Evolutionary conservation across 306 rosid genomes (phyloP).

Genomic region (Fragaria iinumae): DNA sequence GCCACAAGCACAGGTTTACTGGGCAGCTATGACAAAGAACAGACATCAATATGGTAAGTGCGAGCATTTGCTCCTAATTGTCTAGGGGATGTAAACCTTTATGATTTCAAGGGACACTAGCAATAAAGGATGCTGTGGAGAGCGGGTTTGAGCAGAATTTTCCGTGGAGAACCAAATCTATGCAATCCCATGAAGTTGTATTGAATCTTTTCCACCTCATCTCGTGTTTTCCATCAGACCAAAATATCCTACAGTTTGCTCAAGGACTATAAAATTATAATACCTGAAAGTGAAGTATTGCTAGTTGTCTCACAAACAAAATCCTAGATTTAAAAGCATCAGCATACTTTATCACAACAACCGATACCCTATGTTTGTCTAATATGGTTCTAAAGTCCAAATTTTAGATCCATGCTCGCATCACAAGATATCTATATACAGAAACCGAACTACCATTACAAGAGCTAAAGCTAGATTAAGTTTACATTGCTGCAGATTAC

Average conservation of each 20-base stretch:
- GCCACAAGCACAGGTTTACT: neutral
- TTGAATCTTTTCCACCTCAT: neutral
- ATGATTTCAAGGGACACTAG: neutral
- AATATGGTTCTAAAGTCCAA: neutral
- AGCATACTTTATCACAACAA: neutral
- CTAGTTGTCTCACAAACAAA: neutral
- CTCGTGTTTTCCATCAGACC: neutral
- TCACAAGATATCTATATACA: conserved; percentile 18
- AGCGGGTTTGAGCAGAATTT: no score
- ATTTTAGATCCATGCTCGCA: conserved; percentile 4
- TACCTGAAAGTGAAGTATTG: neutral
- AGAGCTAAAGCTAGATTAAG: conserved; percentile 17
- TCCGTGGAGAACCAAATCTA: neutral
- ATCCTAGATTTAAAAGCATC: neutral
- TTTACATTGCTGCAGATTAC: conserved; percentile 16
- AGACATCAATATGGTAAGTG: neutral
- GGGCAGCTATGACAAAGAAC: neutral
- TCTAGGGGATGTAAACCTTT: neutral
- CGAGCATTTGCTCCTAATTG: neutral
- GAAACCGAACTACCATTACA: neutral
- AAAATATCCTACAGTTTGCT: neutral
- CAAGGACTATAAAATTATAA: neutral
- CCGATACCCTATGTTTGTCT: neutral
- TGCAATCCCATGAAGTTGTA: neutral
- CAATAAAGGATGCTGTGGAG: neutral